Conservation (phyloP, 345 rosid genomes). For the Acer negundo region DNA sequence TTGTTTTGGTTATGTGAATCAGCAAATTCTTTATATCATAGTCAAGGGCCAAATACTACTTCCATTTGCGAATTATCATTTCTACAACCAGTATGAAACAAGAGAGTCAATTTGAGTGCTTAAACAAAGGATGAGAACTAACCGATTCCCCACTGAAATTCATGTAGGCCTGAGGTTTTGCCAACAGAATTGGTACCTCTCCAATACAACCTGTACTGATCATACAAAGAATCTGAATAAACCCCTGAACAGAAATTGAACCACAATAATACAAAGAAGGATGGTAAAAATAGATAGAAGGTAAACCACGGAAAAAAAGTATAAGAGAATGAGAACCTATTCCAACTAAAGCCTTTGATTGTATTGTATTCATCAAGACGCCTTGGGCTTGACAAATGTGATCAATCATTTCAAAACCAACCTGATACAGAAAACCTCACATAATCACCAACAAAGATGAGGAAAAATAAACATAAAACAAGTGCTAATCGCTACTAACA, state of each 20-base stretch:
- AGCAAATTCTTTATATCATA: not conserved
- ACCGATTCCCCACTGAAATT: conserved; percentile 95
- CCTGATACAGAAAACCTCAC: conserved; percentile 38
- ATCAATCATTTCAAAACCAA: conserved; percentile 95
- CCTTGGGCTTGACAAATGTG: conserved; percentile 60
- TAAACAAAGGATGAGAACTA: conserved; percentile 31
- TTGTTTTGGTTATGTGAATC: not conserved
- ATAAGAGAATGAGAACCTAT: conserved; percentile 57
- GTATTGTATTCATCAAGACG: conserved; percentile 73
- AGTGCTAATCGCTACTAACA: not conserved
- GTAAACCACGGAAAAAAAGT: conserved; percentile 13
- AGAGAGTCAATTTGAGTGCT: not conserved
- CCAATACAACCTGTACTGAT: conserved; percentile 82
- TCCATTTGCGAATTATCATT: not conserved
- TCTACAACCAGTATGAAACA: not conserved
- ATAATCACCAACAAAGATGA: conserved; percentile 16
- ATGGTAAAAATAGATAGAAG: not conserved
- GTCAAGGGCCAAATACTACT: not conserved
- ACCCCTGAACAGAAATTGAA: conserved; percentile 24
- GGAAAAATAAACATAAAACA: not conserved
- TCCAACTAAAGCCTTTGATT: conserved; percentile 85
- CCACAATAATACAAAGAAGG: not conserved
- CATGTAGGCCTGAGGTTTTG: conserved; percentile 92
- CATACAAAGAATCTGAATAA: conserved; percentile 37
- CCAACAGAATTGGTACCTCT: conserved; percentile 84